Evolutionary conservation across 2,329 filamentous ascomycete genomes (phyloP), one percentile per base, ranked within the genome.

Genomic region (Zopfia rhizophila): DNA sequence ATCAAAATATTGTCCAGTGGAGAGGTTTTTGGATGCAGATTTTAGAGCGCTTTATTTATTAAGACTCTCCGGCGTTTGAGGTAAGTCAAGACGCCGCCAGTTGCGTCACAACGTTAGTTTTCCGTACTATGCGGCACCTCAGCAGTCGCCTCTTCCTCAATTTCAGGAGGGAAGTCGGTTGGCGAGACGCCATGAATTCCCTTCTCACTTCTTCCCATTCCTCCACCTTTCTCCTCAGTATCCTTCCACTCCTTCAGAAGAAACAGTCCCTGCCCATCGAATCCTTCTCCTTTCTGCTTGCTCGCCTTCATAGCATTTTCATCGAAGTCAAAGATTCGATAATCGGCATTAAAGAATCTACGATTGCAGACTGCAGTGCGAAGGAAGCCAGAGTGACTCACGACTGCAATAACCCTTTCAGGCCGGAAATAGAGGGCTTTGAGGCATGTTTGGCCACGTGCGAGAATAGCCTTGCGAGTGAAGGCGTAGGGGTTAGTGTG

Each of bases 371-470:
- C 78, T 7, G 78, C 82, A 3, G 75, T 65, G n/a, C 84, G 72
- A 51, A 88, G 57, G 63, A 88, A 88, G 0, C 79, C 83, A 2
- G 85, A 83, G 68, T 88, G 85, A 2, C 81, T 82, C 3, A 89
- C 84, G 0, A 88, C 84, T 7, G 85, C 76, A 41, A 89, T 77
- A 38, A 85, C 75, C 55, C 82, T 82, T 68, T 88, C 85, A 0
- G 80, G 78, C 0, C 85, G 75, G 10, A 58, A 54, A 49, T 79
- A 74, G 17, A 89, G 72, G 18, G 75, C 72, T 22, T 71, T 68
- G 2, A 88, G 73, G 29, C 75, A 77, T 0, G 68, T 64, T 55
- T 80, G 77, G 0, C 79, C 86, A 10, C 86, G 81, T 0, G 71
- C 73, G 3, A 87, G 65, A 25, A 88, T 77, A 18, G 81, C 78